Conservation (phyloP, 768 basidiomycete species). For the Psilocybe azurescens region DNA sequence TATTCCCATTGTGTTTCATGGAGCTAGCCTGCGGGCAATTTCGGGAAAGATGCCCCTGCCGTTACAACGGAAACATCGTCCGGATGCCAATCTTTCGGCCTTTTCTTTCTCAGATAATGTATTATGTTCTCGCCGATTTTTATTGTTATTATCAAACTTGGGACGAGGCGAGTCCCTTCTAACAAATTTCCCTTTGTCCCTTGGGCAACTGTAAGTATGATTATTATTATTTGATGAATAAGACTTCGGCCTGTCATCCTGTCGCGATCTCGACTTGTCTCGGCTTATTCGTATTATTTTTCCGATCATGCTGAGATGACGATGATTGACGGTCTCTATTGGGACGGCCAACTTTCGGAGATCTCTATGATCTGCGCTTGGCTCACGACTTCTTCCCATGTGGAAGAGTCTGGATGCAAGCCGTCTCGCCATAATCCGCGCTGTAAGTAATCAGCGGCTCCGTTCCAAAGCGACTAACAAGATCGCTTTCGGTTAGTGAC, state of each 20-base stretch:
- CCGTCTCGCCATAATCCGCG: constrained; percentile 30
- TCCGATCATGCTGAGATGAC: background rate
- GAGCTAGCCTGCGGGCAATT: constrained; percentile 27
- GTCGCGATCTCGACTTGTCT: background rate
- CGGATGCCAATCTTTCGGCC: constrained; percentile 20
- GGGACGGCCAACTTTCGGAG: constrained; percentile 9
- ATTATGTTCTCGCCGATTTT: no score
- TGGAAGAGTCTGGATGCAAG: constrained; percentile 30
- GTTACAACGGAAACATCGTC: constrained; percentile 28
- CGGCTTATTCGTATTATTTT: background rate
- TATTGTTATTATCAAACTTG: background rate
- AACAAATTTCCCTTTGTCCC: no score
- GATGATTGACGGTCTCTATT: background rate
- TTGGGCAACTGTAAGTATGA: no score
- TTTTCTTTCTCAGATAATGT: constrained; percentile 17
- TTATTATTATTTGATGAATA: background rate
- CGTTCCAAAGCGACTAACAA: constrained; percentile 43
- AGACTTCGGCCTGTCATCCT: background rate
- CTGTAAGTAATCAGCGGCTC: constrained; percentile 29
- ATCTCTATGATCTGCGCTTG: constrained; percentile 20
- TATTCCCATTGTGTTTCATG: constrained; percentile 11
- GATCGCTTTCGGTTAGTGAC: no score
- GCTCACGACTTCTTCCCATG: constrained; percentile 18
- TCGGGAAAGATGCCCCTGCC: constrained; percentile 24
- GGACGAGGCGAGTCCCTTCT: no score